Evolutionary conservation across 1,139 yeast species (phyloP).

Genomic region (Saccharomycopsis hybrid): DNA sequence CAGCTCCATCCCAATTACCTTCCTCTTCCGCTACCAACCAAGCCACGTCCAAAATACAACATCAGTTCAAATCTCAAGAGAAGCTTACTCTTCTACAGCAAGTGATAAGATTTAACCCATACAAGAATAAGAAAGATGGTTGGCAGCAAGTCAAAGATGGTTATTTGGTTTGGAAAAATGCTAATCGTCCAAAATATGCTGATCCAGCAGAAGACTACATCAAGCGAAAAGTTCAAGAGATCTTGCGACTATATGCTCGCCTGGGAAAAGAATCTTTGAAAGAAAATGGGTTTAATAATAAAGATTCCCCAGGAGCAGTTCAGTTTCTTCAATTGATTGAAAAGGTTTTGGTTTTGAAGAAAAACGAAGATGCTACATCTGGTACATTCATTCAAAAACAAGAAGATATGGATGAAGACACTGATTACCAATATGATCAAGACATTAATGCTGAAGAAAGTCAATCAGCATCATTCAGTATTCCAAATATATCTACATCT

Average conservation of each 20-base stretch:
- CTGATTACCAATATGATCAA: neutral
- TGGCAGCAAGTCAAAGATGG: conserved; percentile 21
- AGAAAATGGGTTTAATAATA: conserved; percentile 20
- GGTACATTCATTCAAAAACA: neutral
- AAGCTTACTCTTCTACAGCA: conserved; percentile 18
- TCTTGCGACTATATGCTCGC: conserved; percentile 17
- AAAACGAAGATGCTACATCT: conserved; percentile 5
- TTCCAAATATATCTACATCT: neutral
- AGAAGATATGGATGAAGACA: conserved; percentile 1
- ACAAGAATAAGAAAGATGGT: conserved; percentile 19
- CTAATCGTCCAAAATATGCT: conserved; percentile 21
- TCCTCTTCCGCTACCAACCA: neutral
- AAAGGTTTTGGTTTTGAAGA: conserved; percentile 10
- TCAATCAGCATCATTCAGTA: neutral
- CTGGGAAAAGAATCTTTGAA: conserved; percentile 20
- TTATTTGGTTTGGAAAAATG: conserved; percentile 19
- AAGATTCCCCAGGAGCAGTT: conserved; percentile 16
- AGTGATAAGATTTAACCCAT: conserved; percentile 18
- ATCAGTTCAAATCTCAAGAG: conserved; percentile 20
- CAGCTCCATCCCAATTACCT: neutral
- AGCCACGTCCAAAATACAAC: conserved; percentile 16
- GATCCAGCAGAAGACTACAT: conserved; percentile 22
- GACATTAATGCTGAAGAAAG: neutral
- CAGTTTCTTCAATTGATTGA: conserved; percentile 16
- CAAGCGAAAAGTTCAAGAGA: conserved; percentile 21